Percentiles rank a stretch among this genome's conserved stretches.
phyloP scores from a whole-genome alignment of 2,329 filamentous ascomycete genomes.

The Trichoderma guizhouense region DNA sequence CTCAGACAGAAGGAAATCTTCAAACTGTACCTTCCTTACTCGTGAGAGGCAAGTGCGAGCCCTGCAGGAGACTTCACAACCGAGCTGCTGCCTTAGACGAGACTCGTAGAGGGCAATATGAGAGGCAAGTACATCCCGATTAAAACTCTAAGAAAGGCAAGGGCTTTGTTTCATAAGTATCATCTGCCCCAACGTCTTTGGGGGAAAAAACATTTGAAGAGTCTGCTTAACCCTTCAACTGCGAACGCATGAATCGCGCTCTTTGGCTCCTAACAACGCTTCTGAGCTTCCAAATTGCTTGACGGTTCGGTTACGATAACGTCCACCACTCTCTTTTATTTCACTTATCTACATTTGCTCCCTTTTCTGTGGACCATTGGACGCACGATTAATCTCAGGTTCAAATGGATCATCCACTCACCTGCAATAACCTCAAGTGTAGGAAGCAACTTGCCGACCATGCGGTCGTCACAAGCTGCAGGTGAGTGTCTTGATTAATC shows the following conservation, averaged over 20 bases:
- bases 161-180: background rate
- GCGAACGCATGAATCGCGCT: background rate
- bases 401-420: constrained; percentile 68
- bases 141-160: background rate
- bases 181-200: background rate
- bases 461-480: constrained; percentile 87
- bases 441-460: constrained; percentile 63
- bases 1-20: background rate
- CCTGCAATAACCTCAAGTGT: constrained; percentile 80
- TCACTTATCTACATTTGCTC: background rate
- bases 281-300: background rate
- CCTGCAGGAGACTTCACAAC: background rate
- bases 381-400: background rate
- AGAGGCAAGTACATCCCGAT: background rate
- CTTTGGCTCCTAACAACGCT: background rate
- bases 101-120: background rate
- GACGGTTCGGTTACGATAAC: background rate
- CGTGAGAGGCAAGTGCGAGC: background rate
- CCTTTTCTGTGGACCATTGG: background rate
- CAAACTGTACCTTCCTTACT: background rate
- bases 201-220: background rate
- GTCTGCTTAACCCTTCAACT: background rate
- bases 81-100: background rate
- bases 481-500: constrained; percentile 43
- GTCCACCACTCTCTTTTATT: background rate